Evolutionary conservation across 208 protist species (phyloP), one percentile per base, ranked within the genome.

Genomic region (Leishmania major): DNA sequence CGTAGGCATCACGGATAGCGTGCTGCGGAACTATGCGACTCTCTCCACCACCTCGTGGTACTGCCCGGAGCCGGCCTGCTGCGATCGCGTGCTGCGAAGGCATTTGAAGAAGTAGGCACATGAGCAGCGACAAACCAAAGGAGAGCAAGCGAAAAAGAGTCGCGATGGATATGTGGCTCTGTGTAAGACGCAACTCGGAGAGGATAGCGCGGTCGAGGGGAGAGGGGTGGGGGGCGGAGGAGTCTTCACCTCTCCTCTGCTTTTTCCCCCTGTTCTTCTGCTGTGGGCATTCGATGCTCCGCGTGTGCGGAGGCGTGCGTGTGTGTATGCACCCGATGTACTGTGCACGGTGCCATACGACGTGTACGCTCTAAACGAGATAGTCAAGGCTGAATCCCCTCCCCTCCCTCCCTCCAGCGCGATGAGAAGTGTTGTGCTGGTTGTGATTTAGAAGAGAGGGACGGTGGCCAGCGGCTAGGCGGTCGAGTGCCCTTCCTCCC

Each of bases 41-140:
- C 82, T 97, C 0, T 94, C 93, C 15, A 94, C 92, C 17, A 97
- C 95, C 0, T 90, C 87, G 77, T 97, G 95, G 93, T 96, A 96
- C 82, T 97, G 95, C 77, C 86, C 87, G 3, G 88, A 95, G 55
- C 90, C 92, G 22, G n/a, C 79, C 47, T 97, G 95, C 90, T 93
- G 88, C 75, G 91, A 96, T 55, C 66, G 73, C 31, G 79, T 87
- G 57, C 79, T 87, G 78, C 83, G 84, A 67, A 75, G 75, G 49
- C 88, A 91, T 11, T 66, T 92, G 66, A 91, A 90, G 80, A 81
- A 76, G 67, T 82, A 57, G 55, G 53, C 69, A 53, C 49, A 6
- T 5, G 69, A 19, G 69, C 19, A 51, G 69, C 43, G 7, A 25
- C 69, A 19, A 19, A 13, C 17, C 5, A 31, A n/a, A 45, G 3